Conservation (phyloP, 2,329 filamentous ascomycete genomes). For the Venturia effusa region DNA sequence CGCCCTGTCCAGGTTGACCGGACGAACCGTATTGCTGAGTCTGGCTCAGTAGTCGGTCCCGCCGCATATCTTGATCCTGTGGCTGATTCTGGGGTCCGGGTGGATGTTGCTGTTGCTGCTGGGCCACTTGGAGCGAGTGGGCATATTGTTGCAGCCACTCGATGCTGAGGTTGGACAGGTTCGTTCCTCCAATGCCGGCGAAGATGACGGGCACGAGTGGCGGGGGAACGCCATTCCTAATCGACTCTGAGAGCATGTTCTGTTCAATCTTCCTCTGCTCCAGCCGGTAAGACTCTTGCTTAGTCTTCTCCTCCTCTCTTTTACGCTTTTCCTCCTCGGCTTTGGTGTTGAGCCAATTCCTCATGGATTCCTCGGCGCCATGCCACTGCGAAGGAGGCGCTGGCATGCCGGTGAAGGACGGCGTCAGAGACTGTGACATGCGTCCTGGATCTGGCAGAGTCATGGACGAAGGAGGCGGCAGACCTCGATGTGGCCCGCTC, state of each 20-base stretch:
- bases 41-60: slow-evolving; percentile 27
- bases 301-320: slow-evolving; percentile 43
- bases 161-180: slow-evolving; percentile 35
- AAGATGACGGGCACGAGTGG: slow-evolving; percentile 43
- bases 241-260: slow-evolving; percentile 41
- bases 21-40: slow-evolving; percentile 21
- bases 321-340: slow-evolving; percentile 41
- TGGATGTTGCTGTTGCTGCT: slow-evolving; percentile 26
- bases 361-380: slow-evolving; percentile 40
- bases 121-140: slow-evolving; percentile 32
- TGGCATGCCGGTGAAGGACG: slow-evolving; percentile 29
- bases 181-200: slow-evolving; percentile 39
- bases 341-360: slow-evolving; percentile 40
- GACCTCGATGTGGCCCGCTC: slow-evolving; percentile 41
- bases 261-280: slow-evolving; percentile 43
- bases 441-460: slow-evolving; percentile 37
- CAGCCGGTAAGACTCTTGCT: slow-evolving; percentile 37
- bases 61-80: slow-evolving; percentile 25
- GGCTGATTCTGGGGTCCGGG: slow-evolving; percentile 12
- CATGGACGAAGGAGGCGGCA: slow-evolving; percentile 44
- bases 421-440: slow-evolving; percentile 20
- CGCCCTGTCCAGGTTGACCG: slow-evolving; percentile 19
- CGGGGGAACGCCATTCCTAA: slow-evolving; percentile 40
- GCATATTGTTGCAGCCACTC: slow-evolving; percentile 42
- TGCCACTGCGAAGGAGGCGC: slow-evolving; percentile 37